These are phyloP conservation scores for Lichtheimia corymbifera DNA, from an alignment of 371 early-diverging fungal species.

Conservation along the genomic window DNA sequence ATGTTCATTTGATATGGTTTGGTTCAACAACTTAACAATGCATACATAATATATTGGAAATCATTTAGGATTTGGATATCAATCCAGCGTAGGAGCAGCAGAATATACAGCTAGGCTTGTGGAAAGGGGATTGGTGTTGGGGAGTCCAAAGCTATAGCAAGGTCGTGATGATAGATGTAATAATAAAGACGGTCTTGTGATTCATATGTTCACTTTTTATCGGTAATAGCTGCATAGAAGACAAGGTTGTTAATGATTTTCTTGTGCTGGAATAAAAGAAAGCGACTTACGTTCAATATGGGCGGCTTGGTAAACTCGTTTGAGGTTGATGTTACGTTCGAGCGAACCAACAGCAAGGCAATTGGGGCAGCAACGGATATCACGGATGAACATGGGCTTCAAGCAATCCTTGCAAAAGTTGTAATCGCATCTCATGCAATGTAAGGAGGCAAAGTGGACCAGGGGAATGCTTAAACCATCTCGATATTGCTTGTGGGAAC, in stretches of 20 bases:
- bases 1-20: neutral
- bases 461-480: slow-evolving; percentile 8
- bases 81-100: slow-evolving; percentile 78
- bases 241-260: too few species aligned
- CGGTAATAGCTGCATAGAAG: too few species aligned
- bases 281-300: neutral
- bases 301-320: neutral
- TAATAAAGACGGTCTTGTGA: too few species aligned
- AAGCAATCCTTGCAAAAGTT: slow-evolving; percentile 5
- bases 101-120: slow-evolving; percentile 49
- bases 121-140: slow-evolving; percentile 28
- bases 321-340: neutral
- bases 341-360: neutral
- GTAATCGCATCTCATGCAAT: slow-evolving; percentile 9
- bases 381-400: neutral
- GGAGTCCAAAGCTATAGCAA: slow-evolving; percentile 4
- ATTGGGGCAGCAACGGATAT: neutral
- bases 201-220: too few species aligned
- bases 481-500: neutral
- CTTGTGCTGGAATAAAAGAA: too few species aligned
- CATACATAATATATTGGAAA: neutral
- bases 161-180: too few species aligned
- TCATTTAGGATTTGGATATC: slow-evolving; percentile 51
- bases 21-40: neutral
- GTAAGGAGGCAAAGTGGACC: neutral